Evolutionary conservation across 2,329 filamentous ascomycete species (phyloP), one percentile per base, ranked within the genome.

Genomic region (Emericellopsis cladophorae): DNA sequence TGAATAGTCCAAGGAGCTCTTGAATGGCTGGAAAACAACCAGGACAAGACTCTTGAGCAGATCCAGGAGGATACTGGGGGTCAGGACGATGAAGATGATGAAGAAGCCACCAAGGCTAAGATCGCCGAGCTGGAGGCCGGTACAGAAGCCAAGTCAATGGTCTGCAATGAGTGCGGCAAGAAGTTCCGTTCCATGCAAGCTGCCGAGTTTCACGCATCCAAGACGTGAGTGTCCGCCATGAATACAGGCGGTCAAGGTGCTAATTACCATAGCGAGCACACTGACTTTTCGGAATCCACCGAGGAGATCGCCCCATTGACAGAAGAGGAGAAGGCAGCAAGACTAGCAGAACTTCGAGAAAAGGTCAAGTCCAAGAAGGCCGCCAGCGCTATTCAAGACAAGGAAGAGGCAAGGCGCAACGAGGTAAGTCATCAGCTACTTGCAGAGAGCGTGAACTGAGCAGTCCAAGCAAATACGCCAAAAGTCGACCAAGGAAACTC

Each of bases 81-180:
- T 12, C 56, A 60, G 21, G 57, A 59, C 1, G 60, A 59, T 4
- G 70, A 68, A 23, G 63, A 72, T 4, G 63, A 67, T 3, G 69
- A 75, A 8, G 69, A 47, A 12, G 66, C 68, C 23, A 67, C 66
- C 6, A 64, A 66, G 37, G 68, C 72, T 29, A 68, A 82, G 51
- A 74, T 76, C 10, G 73, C 79, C 5, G 72, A 76, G n/a, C 67
- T 89, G 3, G 70, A 84, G 51, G 75, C 76, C 2, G 85, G 82
- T 44, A 29, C 26, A 29, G 77, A 81, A 52, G 84, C 88, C 42
- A 76, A 79, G 54, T 94, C 87, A 38, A 76, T 96, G 42, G 74
- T 93, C 39, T 98, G 92, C 72, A 92, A 95, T 48, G 90, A 95
- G 42, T 98, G 92, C 56, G 83, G 84, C 55, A 95, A 95, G 72